Evolutionary conservation across 2,329 filamentous ascomycete genomes (phyloP), one percentile per base, ranked within the genome.

Genomic region (Nothophaeocryptopus gaeumannii): DNA sequence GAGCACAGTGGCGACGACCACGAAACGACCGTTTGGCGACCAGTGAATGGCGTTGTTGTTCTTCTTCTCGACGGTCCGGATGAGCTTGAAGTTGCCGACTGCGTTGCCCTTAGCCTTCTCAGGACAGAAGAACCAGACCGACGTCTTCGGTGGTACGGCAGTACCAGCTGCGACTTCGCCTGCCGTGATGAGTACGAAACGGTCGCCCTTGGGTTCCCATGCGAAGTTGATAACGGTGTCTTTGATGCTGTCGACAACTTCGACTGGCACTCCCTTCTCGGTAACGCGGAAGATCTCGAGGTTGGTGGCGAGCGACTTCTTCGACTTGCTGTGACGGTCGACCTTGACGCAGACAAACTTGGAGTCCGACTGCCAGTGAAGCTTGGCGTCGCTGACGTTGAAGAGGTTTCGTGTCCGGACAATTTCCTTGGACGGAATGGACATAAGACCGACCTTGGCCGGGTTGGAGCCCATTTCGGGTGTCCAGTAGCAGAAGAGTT

Each of bases 11-110:
- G 90, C 93, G 47, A 99, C 84, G 39, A 97, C 85, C 33, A 97
- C 92, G 66, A 99, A 99, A 41, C 93, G 86, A 46, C 93, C 93
- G 71, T 86, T 89, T 16, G 93, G 93, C 14, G 90, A 95, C 93
- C 93, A 99, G 83, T 97, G 97, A 67, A 99, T 99, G 59, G 89
- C 91, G 68, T 99, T 99, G 81, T 88, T 96, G 75, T 95, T 97
- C 84, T 97, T 97, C 84, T 97, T 97, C 65, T 99, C 93, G 48
- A 96, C 79, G 8, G 91, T 97, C 57, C 90, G 85, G 60, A 97
- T 85, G 69, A 95, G 89, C 78, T 92, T 95, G 81, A 97, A 99
- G 79, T 95, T 96, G 58, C 93, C 93, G 31, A 88, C 78, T 16
- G 81, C 79, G 45, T 81, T 73, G 49, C 81, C 89, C 81, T 97